These are phyloP conservation scores for Podospora pseudopauciseta DNA, from an alignment of 495 filamentous ascomycete genomes.

Conservation along the genomic window DNA sequence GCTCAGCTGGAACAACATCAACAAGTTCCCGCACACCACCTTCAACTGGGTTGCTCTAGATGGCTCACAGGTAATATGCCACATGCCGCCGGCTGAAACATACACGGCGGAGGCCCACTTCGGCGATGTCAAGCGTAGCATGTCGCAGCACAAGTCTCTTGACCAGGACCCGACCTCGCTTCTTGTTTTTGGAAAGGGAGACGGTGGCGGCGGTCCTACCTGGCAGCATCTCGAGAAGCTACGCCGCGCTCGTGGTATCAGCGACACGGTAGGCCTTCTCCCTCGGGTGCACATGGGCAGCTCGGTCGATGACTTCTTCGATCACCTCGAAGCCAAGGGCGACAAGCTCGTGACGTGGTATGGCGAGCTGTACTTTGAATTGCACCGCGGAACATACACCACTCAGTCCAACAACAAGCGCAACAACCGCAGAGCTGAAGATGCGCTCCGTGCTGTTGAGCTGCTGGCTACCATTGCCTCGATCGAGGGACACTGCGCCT, in stretches of 20 bases:
- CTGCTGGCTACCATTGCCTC: slow-evolving; percentile 83
- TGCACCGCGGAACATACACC: slow-evolving; percentile 94
- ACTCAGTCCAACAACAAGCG: slow-evolving; percentile 96
- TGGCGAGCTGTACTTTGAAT: slow-evolving; percentile 94
- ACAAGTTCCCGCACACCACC: slow-evolving; percentile 96
- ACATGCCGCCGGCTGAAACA: slow-evolving; percentile 92
- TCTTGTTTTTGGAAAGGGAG: slow-evolving; percentile 91
- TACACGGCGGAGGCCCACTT: slow-evolving; percentile 95
- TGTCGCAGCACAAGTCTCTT: slow-evolving; percentile 91
- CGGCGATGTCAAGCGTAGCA: slow-evolving; percentile 86
- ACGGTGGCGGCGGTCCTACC: slow-evolving; percentile 94
- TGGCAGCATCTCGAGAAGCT: slow-evolving; percentile 92
- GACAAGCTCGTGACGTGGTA: slow-evolving; percentile 92
- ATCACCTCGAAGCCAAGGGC: slow-evolving; percentile 69
- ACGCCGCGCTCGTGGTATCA: slow-evolving; percentile 87
- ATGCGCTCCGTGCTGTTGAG: slow-evolving; percentile 81
- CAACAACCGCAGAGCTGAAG: slow-evolving; percentile 84
- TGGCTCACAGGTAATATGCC: slow-evolving; percentile 92
- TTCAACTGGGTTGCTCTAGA: slow-evolving; percentile 97
- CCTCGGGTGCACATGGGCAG: slow-evolving; percentile 86
- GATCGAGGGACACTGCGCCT: slow-evolving; percentile 68
- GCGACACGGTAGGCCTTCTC: slow-evolving; percentile 76
- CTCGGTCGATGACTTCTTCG: slow-evolving; percentile 96
- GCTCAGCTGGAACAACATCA: slow-evolving; percentile 92
- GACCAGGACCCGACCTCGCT: slow-evolving; percentile 84